Percentiles rank a stretch among this genome's conserved stretches.
Conservation (phyloP, 2,329 filamentous ascomycete species). For the Cytospora mali region DNA sequence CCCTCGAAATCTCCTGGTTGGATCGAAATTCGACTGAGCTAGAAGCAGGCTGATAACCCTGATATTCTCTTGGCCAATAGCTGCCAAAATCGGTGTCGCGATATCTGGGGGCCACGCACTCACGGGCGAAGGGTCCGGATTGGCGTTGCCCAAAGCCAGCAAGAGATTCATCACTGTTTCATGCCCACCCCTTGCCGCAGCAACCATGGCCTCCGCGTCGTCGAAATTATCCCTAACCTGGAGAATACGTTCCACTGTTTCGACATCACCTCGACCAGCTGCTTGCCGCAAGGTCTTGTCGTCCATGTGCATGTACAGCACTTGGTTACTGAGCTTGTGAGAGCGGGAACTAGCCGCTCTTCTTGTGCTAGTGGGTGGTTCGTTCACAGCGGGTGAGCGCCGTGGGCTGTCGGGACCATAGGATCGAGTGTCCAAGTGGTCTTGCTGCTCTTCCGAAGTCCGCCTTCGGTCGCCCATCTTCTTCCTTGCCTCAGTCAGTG, state of each 20-base stretch:
- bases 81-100: slow-evolving; percentile 90
- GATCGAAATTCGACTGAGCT: slow-evolving; percentile 77
- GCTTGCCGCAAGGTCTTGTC: slow-evolving; percentile 63
- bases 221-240: slow-evolving; percentile 63
- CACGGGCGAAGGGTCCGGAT: slow-evolving; percentile 70
- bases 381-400: slow-evolving; percentile 52
- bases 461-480: slow-evolving; percentile 56
- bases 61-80: slow-evolving; percentile 86
- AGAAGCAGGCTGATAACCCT: slow-evolving; percentile 82
- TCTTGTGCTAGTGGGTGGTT: slow-evolving; percentile 41
- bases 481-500: slow-evolving; percentile 63
- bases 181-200: slow-evolving; percentile 89
- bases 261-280: slow-evolving; percentile 62
- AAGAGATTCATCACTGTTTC: slow-evolving; percentile 82
- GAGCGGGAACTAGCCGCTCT: slow-evolving; percentile 59
- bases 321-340: slow-evolving; percentile 65
- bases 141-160: slow-evolving; percentile 66
- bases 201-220: slow-evolving; percentile 86
- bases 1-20: slow-evolving; percentile 74
- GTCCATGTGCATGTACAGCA: slow-evolving; percentile 65
- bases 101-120: slow-evolving; percentile 59
- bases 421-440: slow-evolving; percentile 51
- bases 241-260: slow-evolving; percentile 62
- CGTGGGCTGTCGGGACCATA: slow-evolving; percentile 62
- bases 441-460: slow-evolving; percentile 58